Percentiles rank a stretch among this genome's conserved stretches.
These are phyloP conservation scores for Dittrichia graveolens DNA, from an alignment of 129 eudicot species.

Conservation along the genomic window DNA sequence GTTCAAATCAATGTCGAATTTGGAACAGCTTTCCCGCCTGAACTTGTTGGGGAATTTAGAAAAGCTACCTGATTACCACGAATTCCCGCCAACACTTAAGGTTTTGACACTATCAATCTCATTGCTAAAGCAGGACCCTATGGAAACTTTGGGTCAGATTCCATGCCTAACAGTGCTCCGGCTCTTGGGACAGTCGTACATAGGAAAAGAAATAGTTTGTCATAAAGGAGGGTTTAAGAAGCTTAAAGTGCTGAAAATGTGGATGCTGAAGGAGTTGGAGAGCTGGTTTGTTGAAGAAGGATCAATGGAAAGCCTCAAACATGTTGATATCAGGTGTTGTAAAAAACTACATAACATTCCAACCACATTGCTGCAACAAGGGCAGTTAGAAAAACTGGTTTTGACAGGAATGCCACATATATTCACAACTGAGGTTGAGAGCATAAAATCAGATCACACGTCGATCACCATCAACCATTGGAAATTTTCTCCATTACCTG, in stretches of 20 bases:
- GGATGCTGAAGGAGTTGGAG: conserved; percentile 52
- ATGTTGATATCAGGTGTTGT: conserved; percentile 52
- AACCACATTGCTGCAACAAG: conserved; percentile 23
- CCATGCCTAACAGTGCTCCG: conserved; percentile 45
- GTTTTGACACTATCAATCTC: conserved; percentile 60
- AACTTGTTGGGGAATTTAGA: conserved; percentile 46
- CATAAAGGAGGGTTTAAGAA: conserved; percentile 29
- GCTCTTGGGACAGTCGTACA: conserved; percentile 51
- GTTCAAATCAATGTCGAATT: conserved; percentile 33
- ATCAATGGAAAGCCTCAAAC: conserved; percentile 47
- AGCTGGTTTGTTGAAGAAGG: conserved; percentile 46
- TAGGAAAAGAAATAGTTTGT: conserved; percentile 41
- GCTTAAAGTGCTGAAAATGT: conserved; percentile 45
- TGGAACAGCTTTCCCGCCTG: conserved; percentile 40
- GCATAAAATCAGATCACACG: conserved; percentile 10
- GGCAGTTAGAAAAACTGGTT: conserved; percentile 36
- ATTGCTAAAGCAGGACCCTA: conserved; percentile 40
- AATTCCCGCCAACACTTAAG: conserved; percentile 51
- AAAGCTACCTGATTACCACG: conserved; percentile 26
- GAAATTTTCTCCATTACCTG: conserved; percentile 43
- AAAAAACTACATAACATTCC: conserved; percentile 36
- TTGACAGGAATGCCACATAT: conserved; percentile 45
- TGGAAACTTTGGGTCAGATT: conserved; percentile 49
- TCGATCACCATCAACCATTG: conserved; percentile 27
- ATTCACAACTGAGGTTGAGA: conserved; percentile 24